Evolutionary conservation across 345 rosid genomes (phyloP), one percentile per base, ranked within the genome.

Genomic region (Populus alba): DNA sequence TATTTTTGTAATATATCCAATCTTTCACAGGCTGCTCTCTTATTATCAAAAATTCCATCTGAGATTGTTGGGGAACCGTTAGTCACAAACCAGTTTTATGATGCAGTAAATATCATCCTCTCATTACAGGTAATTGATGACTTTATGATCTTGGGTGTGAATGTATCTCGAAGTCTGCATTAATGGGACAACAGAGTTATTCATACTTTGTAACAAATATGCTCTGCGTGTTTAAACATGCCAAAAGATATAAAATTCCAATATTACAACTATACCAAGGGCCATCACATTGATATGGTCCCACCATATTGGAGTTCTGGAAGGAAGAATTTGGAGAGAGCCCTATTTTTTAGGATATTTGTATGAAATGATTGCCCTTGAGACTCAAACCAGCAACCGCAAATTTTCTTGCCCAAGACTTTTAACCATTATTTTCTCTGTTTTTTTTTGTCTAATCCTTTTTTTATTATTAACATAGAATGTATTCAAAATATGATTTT

Each of bases 71-170:
- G 98, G 71, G 91, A 92, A 83, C 84, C 97, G 63, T 9, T 94
- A 75, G 92, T 86, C 29, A 86, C 89, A 72, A 87, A 86, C 70
- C 84, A 79, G 61, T 77, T 91, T 51, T 92, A 87, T 86, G 97
- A 94, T 85, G 92, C 97, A 67, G 97, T 92, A 67, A 94, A 96
- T 89, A 91, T 94, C 47, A 83, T 92, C 77, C 92, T 96, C 73
- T 96, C 98, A 11, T 81, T 92, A 41, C 99, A 94, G 98, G 98
- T 96, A 83, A 79, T 68, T 66, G 25, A 7, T 55, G 41, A 59
- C 27, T 59, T 8, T 8, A 59, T 59, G 15, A 59, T 59, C 23
- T 8, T 59, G 63, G 11, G 1, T 4, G 63, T 59, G 63, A 4
- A 59, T 59, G 6, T 7, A 59, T 59, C 25, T 59, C 6, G 11